Percentiles rank a stretch among this genome's conserved stretches.
These are phyloP conservation scores for Alternaria arbusti DNA, from an alignment of 2,329 filamentous ascomycete species.

Conservation along the genomic window DNA sequence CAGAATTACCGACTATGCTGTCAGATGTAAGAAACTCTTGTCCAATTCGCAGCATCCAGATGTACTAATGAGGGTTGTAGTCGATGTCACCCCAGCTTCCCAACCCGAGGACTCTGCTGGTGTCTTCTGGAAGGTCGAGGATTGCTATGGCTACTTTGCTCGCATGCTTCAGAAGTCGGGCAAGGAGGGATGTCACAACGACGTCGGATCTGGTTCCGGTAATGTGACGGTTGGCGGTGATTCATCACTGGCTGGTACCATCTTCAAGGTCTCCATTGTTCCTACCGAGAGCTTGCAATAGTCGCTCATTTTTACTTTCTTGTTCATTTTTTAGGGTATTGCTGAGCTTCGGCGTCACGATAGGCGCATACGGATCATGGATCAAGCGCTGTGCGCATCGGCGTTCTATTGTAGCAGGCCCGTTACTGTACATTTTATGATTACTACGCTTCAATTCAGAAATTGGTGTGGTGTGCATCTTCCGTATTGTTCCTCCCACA, in stretches of 20 bases:
- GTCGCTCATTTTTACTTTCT: background rate
- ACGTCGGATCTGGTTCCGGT: constrained; percentile 27
- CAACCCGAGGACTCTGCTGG: constrained; percentile 19
- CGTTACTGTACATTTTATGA: background rate
- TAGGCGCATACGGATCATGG: background rate
- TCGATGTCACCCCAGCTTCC: constrained; percentile 31
- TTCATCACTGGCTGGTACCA: constrained; percentile 26
- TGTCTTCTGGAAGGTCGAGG: constrained; percentile 30
- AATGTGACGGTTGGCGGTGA: constrained; percentile 31
- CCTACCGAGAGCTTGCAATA: background rate
- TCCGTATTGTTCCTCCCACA: background rate
- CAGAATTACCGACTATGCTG: constrained; percentile 25
- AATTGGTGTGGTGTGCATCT: background rate
- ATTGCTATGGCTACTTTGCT: constrained; percentile 41
- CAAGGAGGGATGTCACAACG: constrained; percentile 27
- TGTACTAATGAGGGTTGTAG: constrained; percentile 13
- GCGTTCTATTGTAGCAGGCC: background rate
- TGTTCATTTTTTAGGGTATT: background rate
- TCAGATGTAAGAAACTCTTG: constrained; percentile 24
- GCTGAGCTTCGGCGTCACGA: background rate
- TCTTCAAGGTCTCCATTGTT: constrained; percentile 32
- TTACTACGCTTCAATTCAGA: background rate
- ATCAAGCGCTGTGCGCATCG: background rate
- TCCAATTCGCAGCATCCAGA: background rate
- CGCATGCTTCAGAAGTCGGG: constrained; percentile 25